Conservation (phyloP, 2,329 filamentous ascomycete species). For the Claviceps purpurea region DNA sequence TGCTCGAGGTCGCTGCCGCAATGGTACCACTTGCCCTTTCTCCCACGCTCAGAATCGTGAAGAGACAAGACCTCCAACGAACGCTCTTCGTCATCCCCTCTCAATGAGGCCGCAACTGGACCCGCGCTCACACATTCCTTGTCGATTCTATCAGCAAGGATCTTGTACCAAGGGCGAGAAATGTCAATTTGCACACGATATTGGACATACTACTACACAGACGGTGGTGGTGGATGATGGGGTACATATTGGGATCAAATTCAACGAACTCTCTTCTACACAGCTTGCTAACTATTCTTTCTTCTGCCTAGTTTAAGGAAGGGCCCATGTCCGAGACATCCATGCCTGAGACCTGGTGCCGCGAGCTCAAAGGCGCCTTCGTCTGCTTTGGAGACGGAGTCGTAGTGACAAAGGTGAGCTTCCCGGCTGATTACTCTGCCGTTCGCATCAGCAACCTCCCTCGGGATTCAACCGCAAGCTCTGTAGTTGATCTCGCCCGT, state of each 20-base stretch:
- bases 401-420: conserved; percentile 12
- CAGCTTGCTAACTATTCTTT: background rate
- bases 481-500: conserved; percentile 12
- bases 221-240: background rate
- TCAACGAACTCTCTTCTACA: background rate
- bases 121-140: background rate
- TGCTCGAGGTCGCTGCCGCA: background rate
- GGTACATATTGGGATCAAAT: background rate
- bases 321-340: background rate
- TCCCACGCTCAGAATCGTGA: background rate
- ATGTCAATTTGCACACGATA: background rate
- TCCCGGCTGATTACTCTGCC: conserved; percentile 23
- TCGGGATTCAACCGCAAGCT: conserved; percentile 3
- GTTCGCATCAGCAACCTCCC: conserved; percentile 20
- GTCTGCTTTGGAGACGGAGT: conserved; percentile 21
- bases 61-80: background rate
- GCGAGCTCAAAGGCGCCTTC: conserved; percentile 11
- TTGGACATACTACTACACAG: background rate
- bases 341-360: background rate
- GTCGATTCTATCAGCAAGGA: background rate
- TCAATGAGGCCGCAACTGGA: background rate
- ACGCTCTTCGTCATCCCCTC: background rate
- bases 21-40: background rate
- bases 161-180: background rate
- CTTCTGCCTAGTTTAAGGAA: background rate